Conservation (phyloP, 768 basidiomycete species). For the Lactarius hatsudake region DNA sequence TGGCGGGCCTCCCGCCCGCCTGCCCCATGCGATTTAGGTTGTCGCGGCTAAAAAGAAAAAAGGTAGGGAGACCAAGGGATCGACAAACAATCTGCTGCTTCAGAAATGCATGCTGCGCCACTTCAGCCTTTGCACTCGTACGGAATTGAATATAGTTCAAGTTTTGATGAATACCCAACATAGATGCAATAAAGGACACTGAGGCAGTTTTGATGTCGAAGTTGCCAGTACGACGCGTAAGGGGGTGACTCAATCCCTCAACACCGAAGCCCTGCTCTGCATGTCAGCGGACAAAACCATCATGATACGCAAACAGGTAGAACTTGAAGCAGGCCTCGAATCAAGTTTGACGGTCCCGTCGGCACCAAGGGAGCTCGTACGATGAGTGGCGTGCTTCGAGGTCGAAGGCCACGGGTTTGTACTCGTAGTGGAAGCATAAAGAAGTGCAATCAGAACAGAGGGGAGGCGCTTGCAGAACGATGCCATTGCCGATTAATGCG, state of each 20-base stretch:
- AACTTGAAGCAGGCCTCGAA: conserved; percentile 27
- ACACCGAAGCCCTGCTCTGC: conserved; percentile 29
- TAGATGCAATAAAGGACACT: conserved; percentile 30
- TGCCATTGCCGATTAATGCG: conserved; percentile 15
- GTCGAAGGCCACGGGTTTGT: conserved; percentile 28
- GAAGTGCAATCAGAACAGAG: conserved; percentile 29
- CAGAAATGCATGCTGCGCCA: conserved; percentile 14
- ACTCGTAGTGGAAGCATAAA: conserved; percentile 26
- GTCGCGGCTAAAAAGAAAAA: too few relatives aligned
- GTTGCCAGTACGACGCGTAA: conserved; percentile 21
- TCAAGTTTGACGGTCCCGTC: conserved; percentile 25
- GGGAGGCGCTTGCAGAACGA: conserved; percentile 28
- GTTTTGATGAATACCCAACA: conserved; percentile 26
- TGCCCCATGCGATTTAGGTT: too few relatives aligned
- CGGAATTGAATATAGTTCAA: conserved; percentile 25
- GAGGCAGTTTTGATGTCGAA: conserved; percentile 29
- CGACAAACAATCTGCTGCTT: conserved; percentile 9
- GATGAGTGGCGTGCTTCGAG: conserved; percentile 30
- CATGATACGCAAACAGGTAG: background rate
- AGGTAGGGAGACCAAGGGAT: too few relatives aligned
- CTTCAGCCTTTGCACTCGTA: conserved; percentile 25
- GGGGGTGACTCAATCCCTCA: conserved; percentile 25
- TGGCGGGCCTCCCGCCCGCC: too few relatives aligned
- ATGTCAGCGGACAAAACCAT: background rate
- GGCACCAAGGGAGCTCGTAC: conserved; percentile 26